Evolutionary conservation across 2,329 filamentous ascomycete genomes (phyloP).

Genomic region (Zasmidium cellare): DNA sequence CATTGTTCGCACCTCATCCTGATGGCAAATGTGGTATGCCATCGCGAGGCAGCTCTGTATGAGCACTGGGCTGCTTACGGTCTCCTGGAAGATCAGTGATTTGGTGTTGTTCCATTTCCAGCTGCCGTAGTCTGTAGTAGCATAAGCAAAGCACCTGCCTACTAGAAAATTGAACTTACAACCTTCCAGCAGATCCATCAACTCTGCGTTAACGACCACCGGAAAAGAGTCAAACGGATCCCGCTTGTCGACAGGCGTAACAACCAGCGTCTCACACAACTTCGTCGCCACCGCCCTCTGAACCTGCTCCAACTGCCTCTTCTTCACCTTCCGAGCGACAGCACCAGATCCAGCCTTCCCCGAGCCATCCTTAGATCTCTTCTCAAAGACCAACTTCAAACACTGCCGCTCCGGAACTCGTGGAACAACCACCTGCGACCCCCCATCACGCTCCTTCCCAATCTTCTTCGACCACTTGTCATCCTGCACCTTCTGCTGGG

Average conservation of each 20-base stretch:
- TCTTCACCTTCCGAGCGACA: not conserved
- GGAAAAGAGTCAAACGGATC: conserved; percentile 22
- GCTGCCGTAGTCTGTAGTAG: not conserved
- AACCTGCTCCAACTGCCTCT: not conserved
- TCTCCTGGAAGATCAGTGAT: conserved; percentile 13
- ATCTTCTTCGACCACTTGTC: conserved; percentile 12
- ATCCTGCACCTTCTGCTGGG: conserved; percentile 22
- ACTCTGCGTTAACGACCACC: conserved; percentile 8
- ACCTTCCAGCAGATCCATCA: conserved; percentile 17
- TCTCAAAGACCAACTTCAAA: conserved; percentile 15
- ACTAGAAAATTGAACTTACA: not conserved
- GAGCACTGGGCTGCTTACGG: conserved; percentile 10
- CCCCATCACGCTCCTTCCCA: not conserved
- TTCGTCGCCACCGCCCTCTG: conserved; percentile 5
- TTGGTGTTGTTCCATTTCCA: conserved; percentile 14
- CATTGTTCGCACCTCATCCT: conserved; percentile 12
- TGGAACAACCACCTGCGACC: not conserved
- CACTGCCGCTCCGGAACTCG: not conserved
- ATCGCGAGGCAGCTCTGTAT: conserved; percentile 19
- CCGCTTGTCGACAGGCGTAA: conserved; percentile 11
- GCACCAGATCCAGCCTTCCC: no score
- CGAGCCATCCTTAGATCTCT: conserved; percentile 11
- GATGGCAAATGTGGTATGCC: conserved; percentile 16
- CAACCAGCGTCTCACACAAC: conserved; percentile 13
- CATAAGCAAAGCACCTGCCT: not conserved